These are phyloP conservation scores for Sporothrix brasiliensis DNA, from an alignment of 2,329 filamentous ascomycete genomes.

Conservation along the genomic window DNA sequence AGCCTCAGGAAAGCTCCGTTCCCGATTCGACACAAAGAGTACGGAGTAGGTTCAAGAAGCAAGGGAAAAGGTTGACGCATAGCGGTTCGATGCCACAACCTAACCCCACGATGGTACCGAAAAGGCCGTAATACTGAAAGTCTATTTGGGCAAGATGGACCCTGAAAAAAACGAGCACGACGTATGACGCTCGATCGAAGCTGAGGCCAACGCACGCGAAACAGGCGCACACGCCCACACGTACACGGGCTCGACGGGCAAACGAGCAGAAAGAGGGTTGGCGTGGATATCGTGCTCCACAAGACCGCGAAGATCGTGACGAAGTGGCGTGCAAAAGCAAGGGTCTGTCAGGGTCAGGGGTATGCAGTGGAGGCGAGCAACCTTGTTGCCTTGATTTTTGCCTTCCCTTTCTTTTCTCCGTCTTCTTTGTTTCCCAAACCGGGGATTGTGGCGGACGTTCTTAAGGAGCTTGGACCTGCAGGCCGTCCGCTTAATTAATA, in stretches of 20 bases:
- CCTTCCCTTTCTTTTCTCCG: not conserved
- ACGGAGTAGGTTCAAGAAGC: not conserved
- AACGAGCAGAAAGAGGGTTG: constrained; percentile 10
- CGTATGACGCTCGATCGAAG: not conserved
- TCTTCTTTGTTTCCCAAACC: constrained; percentile 1
- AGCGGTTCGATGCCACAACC: constrained; percentile 18
- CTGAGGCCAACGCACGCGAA: not conserved
- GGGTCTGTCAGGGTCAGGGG: constrained; percentile 24
- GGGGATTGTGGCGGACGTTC: not conserved
- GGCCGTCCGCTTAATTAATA: constrained; percentile 14
- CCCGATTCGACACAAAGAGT: not conserved
- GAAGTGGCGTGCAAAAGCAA: constrained; percentile 13
- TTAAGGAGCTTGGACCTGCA: constrained; percentile 11
- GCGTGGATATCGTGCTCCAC: constrained; percentile 22
- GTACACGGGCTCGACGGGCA: not conserved
- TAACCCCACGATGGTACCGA: constrained; percentile 10
- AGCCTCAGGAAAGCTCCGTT: not conserved
- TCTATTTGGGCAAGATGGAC: constrained; percentile 11
- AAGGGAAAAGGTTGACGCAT: constrained; percentile 5
- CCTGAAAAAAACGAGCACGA: constrained; percentile 8
- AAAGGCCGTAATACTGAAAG: no score
- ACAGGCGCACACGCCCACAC: not conserved
- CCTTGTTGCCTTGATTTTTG: not conserved
- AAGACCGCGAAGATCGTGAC: constrained; percentile 26
- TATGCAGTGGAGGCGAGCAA: constrained; percentile 6